These are phyloP conservation scores for Deuterostichococcus epilithicus DNA, from an alignment of 139 green algal genomes.

Conservation along the genomic window DNA sequence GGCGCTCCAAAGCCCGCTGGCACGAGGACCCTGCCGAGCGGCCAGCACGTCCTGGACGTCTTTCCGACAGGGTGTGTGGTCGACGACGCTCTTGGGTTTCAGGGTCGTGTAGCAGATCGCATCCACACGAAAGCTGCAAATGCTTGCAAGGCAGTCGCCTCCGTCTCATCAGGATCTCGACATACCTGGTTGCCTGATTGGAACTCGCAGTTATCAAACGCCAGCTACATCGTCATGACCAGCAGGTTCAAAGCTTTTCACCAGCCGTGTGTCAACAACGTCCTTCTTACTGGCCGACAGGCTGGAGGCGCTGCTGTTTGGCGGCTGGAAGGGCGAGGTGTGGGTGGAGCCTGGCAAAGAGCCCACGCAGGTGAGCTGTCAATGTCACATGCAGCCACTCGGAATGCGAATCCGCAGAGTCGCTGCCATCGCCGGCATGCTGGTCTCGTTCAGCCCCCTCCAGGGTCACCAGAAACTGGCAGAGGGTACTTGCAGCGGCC, in stretches of 20 bases:
- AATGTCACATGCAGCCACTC: neutral
- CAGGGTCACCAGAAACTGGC: too few relatives aligned
- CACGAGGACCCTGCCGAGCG: constrained; percentile 11
- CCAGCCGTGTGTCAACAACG: too few relatives aligned
- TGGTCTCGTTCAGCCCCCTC: too few relatives aligned
- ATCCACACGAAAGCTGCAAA: neutral
- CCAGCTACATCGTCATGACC: too few relatives aligned
- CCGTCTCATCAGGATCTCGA: neutral
- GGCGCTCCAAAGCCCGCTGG: constrained; percentile 21
- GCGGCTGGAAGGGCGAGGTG: constrained; percentile 51
- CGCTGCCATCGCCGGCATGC: too few relatives aligned
- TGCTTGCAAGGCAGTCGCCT: neutral
- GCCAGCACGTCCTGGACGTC: constrained; percentile 49
- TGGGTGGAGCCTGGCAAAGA: constrained; percentile 69
- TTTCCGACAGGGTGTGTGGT: constrained; percentile 39
- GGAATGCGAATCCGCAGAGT: too few relatives aligned
- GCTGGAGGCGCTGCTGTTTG: constrained; percentile 47
- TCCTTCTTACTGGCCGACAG: too few relatives aligned
- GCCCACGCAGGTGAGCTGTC: constrained; percentile 47
- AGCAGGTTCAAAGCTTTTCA: too few relatives aligned
- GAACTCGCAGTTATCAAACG: too few relatives aligned
- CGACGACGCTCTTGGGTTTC: too few relatives aligned
- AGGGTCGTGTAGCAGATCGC: neutral
- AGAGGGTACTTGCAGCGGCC: too few relatives aligned
- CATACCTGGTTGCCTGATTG: too few relatives aligned